Evolutionary conservation across 2,329 filamentous ascomycete genomes (phyloP).

Genomic region (Parascedosporium putredinis): DNA sequence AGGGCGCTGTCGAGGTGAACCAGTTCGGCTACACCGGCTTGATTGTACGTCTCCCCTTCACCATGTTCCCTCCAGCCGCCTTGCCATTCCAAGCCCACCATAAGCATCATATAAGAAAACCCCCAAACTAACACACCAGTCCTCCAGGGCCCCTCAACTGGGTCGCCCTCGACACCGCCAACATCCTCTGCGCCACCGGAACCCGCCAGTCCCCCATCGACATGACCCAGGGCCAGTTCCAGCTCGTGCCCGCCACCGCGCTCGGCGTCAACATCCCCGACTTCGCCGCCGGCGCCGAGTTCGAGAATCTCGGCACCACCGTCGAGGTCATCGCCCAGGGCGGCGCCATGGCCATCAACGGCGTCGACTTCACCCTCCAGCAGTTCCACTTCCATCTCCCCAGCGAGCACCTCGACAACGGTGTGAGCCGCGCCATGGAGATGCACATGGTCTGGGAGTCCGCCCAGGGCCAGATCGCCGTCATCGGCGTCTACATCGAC

Average conservation of each 20-base stretch:
- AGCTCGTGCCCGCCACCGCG: constrained; percentile 14
- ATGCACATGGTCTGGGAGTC: constrained; percentile 30
- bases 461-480: constrained; percentile 23
- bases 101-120: not conserved
- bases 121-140: not conserved
- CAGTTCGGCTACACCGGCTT: constrained; percentile 27
- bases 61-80: not conserved
- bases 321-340: constrained; percentile 31
- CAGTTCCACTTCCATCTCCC: constrained; percentile 55
- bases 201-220: constrained; percentile 48
- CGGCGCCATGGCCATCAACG: constrained; percentile 31
- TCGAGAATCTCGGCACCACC: constrained; percentile 43
- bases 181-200: constrained; percentile 37
- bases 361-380: constrained; percentile 29
- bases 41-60: constrained; percentile 17
- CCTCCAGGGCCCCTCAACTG: constrained; percentile 39
- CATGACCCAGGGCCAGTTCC: constrained; percentile 18
- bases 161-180: constrained; percentile 33
- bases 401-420: constrained; percentile 44
- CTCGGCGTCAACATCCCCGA: constrained; percentile 20
- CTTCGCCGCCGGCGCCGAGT: constrained; percentile 26
- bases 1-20: constrained; percentile 21
- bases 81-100: not conserved
- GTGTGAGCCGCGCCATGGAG: constrained; percentile 28
- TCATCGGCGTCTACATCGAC: constrained; percentile 33